phyloP scores from a whole-genome alignment of 176 grass and related monocot species.

The Raddia distichophylla region DNA sequence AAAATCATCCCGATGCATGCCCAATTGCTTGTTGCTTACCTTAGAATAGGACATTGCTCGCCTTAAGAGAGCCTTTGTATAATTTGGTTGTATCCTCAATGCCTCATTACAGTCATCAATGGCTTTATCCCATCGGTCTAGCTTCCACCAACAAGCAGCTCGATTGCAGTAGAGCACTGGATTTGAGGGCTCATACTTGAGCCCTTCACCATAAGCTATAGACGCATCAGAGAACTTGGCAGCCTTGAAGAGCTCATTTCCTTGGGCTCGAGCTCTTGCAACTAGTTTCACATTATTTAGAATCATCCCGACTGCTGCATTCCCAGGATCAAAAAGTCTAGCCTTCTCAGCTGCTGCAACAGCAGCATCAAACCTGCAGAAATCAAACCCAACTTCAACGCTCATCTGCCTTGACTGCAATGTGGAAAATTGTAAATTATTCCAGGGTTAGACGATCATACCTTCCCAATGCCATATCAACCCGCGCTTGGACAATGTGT shows the following conservation, averaged over 20 bases:
- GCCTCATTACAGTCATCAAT: conserved; percentile 91
- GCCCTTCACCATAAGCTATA: conserved; percentile 90
- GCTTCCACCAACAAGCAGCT: conserved; percentile 88
- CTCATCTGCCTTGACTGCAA: conserved; percentile 22
- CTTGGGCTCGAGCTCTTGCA: conserved; percentile 73
- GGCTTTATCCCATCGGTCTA: conserved; percentile 80
- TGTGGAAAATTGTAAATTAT: conserved; percentile 26
- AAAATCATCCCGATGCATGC: conserved; percentile 7
- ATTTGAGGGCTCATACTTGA: conserved; percentile 83
- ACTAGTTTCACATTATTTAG: conserved; percentile 78
- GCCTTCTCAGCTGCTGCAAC: conserved; percentile 81
- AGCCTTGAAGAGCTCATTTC: conserved; percentile 89
- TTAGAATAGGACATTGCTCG: conserved; percentile 79
- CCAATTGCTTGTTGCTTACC: conserved; percentile 40
- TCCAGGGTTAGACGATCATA: conserved; percentile 44
- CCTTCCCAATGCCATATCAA: conserved; percentile 95
- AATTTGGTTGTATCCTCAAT: conserved; percentile 81
- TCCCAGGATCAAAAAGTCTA: conserved; percentile 65
- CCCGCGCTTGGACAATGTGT: conserved; percentile 73
- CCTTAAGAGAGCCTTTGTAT: conserved; percentile 96
- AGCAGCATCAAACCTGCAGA: conserved; percentile 82
- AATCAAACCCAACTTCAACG: conserved; percentile 33
- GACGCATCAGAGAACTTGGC: conserved; percentile 82
- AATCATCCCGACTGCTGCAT: conserved; percentile 59
- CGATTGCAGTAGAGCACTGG: conserved; percentile 90